Percentiles rank a stretch among this genome's conserved stretches.
Evolutionary conservation across 2,329 filamentous ascomycete genomes (phyloP).

Genomic region (Colletotrichum sp.): DNA sequence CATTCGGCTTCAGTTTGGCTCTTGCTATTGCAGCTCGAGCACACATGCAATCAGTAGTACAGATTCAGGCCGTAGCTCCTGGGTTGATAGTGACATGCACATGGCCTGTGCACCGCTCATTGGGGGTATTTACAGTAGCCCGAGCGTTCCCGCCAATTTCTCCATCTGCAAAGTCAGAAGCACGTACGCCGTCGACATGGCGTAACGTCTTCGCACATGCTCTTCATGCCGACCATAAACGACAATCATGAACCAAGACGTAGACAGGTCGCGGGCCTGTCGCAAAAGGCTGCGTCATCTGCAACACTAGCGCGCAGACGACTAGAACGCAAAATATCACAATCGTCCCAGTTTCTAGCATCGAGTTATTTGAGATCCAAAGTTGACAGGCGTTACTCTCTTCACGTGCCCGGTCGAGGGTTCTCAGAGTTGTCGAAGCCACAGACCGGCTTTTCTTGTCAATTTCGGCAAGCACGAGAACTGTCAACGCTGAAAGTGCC

Average conservation of each 20-base stretch:
- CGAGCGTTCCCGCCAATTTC: background rate
- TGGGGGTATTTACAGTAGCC: background rate
- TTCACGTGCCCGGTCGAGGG: background rate
- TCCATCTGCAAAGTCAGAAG: background rate
- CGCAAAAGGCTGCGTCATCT: background rate
- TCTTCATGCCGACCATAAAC: background rate
- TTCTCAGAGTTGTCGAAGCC: background rate
- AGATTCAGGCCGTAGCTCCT: background rate
- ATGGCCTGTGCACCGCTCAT: background rate
- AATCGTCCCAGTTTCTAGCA: background rate
- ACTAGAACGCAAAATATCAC: background rate
- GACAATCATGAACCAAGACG: slow-evolving; percentile 7
- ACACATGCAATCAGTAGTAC: background rate
- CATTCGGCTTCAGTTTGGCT: background rate
- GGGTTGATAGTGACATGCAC: background rate
- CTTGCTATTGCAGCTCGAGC: background rate
- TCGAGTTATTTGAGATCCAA: background rate
- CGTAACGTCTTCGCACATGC: background rate
- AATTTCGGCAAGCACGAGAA: background rate
- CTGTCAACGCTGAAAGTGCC: background rate
- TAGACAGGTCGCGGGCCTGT: background rate
- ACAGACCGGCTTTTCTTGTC: background rate
- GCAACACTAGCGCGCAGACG: background rate
- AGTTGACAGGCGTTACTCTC: background rate
- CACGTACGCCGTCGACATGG: background rate